These are phyloP conservation scores for Dictyostelium gargantuum DNA, from an alignment of 208 protist genomes.

Conservation along the genomic window DNA sequence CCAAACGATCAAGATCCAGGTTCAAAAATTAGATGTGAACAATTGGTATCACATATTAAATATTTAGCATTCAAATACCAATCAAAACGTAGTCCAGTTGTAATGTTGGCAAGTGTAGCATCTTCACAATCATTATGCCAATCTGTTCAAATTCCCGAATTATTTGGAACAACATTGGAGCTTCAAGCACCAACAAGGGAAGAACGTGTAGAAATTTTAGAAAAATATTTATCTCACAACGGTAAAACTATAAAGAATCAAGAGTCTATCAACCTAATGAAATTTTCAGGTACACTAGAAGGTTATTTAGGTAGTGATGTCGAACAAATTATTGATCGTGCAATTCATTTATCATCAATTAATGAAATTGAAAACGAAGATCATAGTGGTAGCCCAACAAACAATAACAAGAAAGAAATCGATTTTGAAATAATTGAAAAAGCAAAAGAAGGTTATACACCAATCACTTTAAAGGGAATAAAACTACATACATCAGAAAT, in stretches of 20 bases:
- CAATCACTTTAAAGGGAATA: slow-evolving; percentile 77
- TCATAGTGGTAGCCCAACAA: no score
- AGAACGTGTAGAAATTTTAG: slow-evolving; percentile 40
- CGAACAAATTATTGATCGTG: slow-evolving; percentile 58
- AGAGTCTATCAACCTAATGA: not conserved
- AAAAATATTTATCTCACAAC: not conserved
- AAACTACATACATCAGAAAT: slow-evolving; percentile 74
- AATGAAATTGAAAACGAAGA: not conserved
- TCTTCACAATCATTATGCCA: slow-evolving; percentile 27
- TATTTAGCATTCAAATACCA: not conserved
- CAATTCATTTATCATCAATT: slow-evolving; percentile 64
- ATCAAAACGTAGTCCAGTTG: not conserved
- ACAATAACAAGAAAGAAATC: not conserved
- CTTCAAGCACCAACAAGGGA: slow-evolving; percentile 44
- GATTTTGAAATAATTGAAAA: slow-evolving; percentile 3
- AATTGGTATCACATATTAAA: slow-evolving; percentile 2
- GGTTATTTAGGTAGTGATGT: slow-evolving; percentile 67
- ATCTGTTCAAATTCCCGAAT: slow-evolving; percentile 48
- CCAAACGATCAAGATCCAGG: slow-evolving; percentile 56
- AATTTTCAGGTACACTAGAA: slow-evolving; percentile 50
- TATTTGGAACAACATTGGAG: slow-evolving; percentile 47
- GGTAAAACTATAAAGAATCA: not conserved
- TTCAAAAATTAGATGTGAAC: slow-evolving; percentile 5
- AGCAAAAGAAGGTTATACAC: slow-evolving; percentile 71
- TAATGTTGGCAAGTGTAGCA: slow-evolving; percentile 16